Evolutionary conservation across 768 basidiomycete genomes (phyloP).

Genomic region (Nidularia sp.): DNA sequence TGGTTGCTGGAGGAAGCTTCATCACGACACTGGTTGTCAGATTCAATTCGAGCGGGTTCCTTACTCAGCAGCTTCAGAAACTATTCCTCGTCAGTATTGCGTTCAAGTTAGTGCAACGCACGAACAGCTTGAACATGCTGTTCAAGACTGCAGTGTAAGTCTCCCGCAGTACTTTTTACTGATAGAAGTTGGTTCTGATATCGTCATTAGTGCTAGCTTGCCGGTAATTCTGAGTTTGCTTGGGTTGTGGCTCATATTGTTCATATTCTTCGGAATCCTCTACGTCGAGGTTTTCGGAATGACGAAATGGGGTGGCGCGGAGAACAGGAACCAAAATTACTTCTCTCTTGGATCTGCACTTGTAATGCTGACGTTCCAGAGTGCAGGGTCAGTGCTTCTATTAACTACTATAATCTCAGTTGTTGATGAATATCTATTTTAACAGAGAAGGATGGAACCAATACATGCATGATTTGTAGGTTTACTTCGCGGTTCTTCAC

Average conservation of each 20-base stretch:
- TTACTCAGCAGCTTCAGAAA: conserved; percentile 70
- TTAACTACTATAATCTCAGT: conserved; percentile 2
- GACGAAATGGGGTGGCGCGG: conserved; percentile 78
- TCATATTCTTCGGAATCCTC: conserved; percentile 87
- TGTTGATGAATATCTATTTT: conserved; percentile 2
- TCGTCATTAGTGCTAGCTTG: conserved; percentile 63
- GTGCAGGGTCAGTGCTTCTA: conserved; percentile 66
- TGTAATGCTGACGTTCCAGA: conserved; percentile 91
- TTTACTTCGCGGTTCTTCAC: conserved; percentile 2
- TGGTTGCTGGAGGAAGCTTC: conserved; percentile 78
- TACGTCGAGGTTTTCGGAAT: conserved; percentile 88
- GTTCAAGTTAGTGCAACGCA: conserved; percentile 90
- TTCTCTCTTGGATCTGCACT: conserved; percentile 73
- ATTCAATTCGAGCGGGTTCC: conserved; percentile 46
- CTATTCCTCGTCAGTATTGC: conserved; percentile 91
- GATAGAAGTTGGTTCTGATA: conserved; percentile 3
- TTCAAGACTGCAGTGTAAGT: conserved; percentile 95
- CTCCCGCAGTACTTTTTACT: background rate
- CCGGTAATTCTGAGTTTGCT: conserved; percentile 84
- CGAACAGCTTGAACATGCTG: conserved; percentile 84
- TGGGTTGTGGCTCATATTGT: conserved; percentile 84
- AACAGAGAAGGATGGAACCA: conserved; percentile 92
- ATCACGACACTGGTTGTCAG: conserved; percentile 75
- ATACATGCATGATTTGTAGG: conserved; percentile 96
- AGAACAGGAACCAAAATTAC: conserved; percentile 72